Percentiles rank a stretch among this genome's conserved stretches.
These are phyloP conservation scores for Blastomyces gilchristii DNA, from an alignment of 2,329 filamentous ascomycete species.

Conservation along the genomic window DNA sequence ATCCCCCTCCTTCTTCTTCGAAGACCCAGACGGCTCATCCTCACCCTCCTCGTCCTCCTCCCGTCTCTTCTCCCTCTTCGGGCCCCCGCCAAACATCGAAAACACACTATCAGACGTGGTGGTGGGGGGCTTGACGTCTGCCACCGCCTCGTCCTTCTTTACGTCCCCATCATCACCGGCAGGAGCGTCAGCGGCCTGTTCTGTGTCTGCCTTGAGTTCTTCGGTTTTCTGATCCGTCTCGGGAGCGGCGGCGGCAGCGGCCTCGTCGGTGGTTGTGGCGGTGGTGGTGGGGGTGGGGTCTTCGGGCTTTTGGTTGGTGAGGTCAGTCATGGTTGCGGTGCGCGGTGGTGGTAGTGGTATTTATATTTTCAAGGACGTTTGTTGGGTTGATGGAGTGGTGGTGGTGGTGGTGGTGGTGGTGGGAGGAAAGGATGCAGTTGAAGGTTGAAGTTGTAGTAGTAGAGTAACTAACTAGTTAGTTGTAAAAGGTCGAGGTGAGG, in stretches of 20 bases:
- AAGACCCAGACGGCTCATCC: constrained; percentile 79
- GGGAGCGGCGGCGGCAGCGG: constrained; percentile 9
- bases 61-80: constrained; percentile 92
- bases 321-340: constrained; percentile 32
- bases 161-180: constrained; percentile 19
- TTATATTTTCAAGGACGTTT: neutral
- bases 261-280: constrained; percentile 19
- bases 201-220: constrained; percentile 19
- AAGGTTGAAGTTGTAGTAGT: neutral
- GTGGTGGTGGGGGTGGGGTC: constrained; percentile 35
- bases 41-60: constrained; percentile 63
- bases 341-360: neutral
- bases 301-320: constrained; percentile 24
- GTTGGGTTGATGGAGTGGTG: neutral
- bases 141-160: neutral
- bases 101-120: constrained; percentile 57
- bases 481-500: neutral
- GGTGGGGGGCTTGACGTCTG: constrained; percentile 24
- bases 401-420: neutral
- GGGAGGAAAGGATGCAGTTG: neutral
- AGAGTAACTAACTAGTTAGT: no score
- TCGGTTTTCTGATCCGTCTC: constrained; percentile 24
- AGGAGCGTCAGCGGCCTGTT: constrained; percentile 26
- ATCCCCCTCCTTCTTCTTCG: constrained; percentile 55
- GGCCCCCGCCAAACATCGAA: constrained; percentile 97